phyloP scores from a whole-genome alignment of 495 filamentous ascomycete species.

The Parachaetomium inaequale region DNA sequence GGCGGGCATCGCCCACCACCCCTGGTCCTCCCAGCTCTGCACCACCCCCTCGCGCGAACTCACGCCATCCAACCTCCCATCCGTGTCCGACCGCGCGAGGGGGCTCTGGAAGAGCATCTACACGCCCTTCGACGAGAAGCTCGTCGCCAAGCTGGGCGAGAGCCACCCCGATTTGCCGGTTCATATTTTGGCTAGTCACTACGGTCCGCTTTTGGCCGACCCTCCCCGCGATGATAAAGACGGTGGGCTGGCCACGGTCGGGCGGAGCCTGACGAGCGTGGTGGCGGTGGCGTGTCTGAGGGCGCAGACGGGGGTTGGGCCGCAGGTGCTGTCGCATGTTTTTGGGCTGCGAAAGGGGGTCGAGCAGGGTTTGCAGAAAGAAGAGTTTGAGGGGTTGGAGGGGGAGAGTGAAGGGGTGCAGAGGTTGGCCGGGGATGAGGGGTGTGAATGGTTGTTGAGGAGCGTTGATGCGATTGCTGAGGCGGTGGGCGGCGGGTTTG shows the following conservation, averaged over 20 bases:
- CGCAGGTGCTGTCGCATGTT: constrained; percentile 72
- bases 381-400: constrained; percentile 35
- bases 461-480: constrained; percentile 66
- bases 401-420: constrained; percentile 26
- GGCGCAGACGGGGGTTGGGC: constrained; percentile 72
- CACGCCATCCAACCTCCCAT: constrained; percentile 47
- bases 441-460: constrained; percentile 66
- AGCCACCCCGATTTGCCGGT: constrained; percentile 76
- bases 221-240: constrained; percentile 43
- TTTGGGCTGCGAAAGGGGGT: constrained; percentile 70
- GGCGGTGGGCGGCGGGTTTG: constrained; percentile 53
- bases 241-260: constrained; percentile 46
- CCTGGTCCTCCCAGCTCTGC: constrained; percentile 38
- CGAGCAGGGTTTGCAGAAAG: constrained; percentile 58
- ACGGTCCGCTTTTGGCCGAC: constrained; percentile 65
- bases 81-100: constrained; percentile 53
- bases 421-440: constrained; percentile 65
- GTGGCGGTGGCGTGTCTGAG: constrained; percentile 67
- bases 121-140: constrained; percentile 63
- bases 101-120: constrained; percentile 71
- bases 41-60: constrained; percentile 49
- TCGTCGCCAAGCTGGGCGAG: constrained; percentile 60
- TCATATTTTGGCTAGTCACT: constrained; percentile 67
- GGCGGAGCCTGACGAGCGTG: constrained; percentile 62
- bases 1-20: constrained; percentile 50